Percentiles rank a stretch among this genome's conserved stretches.
These are phyloP conservation scores for Dalbergia oliveri DNA, from an alignment of 306 rosid genomes.

Conservation along the genomic window DNA sequence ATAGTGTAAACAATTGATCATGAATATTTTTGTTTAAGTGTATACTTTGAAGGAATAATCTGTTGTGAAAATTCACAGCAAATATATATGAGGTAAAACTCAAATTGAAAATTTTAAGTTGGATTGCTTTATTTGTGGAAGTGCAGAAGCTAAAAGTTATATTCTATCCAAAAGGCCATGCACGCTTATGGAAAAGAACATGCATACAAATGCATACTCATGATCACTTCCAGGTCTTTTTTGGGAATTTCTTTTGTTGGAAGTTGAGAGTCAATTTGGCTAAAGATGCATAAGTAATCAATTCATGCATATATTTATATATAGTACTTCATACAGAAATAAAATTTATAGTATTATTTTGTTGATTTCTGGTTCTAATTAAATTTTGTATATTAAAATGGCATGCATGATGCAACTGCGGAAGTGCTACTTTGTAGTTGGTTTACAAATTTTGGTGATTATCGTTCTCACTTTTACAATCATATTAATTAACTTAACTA, in stretches of 20 bases:
- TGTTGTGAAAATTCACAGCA: background rate
- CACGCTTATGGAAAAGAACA: constrained; percentile 58
- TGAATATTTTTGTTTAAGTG: background rate
- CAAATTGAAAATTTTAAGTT: constrained; percentile 28
- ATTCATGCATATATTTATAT: background rate
- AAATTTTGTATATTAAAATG: background rate
- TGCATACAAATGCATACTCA: constrained; percentile 48
- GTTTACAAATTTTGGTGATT: background rate
- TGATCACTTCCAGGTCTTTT: constrained; percentile 47
- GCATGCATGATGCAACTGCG: background rate
- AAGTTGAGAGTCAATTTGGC: constrained; percentile 2
- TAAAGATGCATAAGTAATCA: constrained; percentile 1
- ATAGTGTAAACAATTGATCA: background rate
- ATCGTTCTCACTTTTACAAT: background rate
- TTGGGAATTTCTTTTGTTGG: constrained; percentile 24
- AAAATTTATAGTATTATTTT: background rate
- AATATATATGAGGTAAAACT: background rate
- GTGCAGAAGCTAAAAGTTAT: constrained; percentile 43
- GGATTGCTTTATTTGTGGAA: constrained; percentile 46
- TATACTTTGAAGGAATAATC: background rate
- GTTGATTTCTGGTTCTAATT: background rate
- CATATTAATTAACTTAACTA: too few relatives aligned
- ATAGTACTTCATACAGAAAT: background rate
- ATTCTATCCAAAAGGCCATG: constrained; percentile 49
- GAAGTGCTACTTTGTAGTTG: background rate